Evolutionary conservation across 371 early-diverging fungal species (phyloP).

Genomic region (Haplosporangium sp.): DNA sequence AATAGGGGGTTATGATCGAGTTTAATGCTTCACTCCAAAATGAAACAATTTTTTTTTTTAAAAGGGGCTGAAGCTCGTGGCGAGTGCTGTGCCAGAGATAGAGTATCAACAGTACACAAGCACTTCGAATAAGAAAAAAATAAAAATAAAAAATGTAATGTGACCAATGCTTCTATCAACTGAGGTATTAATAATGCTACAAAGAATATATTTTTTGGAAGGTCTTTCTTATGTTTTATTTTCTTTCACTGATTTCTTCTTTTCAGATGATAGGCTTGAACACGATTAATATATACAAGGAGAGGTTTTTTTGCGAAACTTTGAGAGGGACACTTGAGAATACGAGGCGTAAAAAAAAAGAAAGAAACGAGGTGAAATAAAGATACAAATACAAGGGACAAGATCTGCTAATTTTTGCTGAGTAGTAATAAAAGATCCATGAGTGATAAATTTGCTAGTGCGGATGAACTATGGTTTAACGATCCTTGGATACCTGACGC

Average conservation of each 20-base stretch:
- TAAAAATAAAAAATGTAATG: not conserved
- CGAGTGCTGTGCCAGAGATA: too few species aligned
- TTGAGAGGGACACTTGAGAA: conserved; percentile 21
- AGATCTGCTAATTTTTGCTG: conserved; percentile 17
- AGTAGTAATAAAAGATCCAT: conserved; percentile 12
- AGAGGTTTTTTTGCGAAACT: not conserved
- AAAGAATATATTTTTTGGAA: too few species aligned
- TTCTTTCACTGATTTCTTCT: conserved; percentile 18
- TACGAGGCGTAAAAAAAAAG: conserved; percentile 7
- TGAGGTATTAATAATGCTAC: too few species aligned
- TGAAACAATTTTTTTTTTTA: too few species aligned
- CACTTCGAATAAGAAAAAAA: too few species aligned
- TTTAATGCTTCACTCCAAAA: too few species aligned
- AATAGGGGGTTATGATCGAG: too few species aligned
- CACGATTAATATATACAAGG: conserved; percentile 59
- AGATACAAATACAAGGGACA: conserved; percentile 25
- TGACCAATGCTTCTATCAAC: too few species aligned
- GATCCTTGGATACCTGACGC: not conserved
- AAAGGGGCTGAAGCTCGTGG: too few species aligned
- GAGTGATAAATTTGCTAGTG: not conserved
- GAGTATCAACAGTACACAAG: too few species aligned
- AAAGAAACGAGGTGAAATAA: conserved; percentile 15
- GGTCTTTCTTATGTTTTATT: conserved; percentile 21
- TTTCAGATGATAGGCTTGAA: conserved; percentile 79
- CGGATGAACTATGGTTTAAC: not conserved